Base-by-base conservation (phyloP, 257 asterid species). In the Fraxinus pennsylvanica region DNA sequence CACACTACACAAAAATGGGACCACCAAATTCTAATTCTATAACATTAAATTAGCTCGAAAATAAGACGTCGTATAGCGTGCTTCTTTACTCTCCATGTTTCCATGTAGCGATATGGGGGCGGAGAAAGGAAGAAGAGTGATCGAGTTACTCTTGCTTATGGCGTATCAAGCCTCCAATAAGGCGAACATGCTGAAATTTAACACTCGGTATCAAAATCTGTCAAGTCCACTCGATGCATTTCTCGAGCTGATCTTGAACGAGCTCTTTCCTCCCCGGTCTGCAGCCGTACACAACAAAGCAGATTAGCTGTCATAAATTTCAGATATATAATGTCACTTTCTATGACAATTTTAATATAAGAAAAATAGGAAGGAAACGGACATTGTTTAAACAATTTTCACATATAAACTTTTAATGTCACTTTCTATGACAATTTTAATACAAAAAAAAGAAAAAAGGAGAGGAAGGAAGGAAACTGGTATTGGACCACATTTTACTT, bases 401-500 rank as follows among this genome's bases (percentile, higher is more conserved):
- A 82, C 47, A 69, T 41, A 61, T 57, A 68, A 30, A n/a, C 50
- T 36, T 9, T 41, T 41, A 74, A 39, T 30, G 71, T 75, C 54
- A 21, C 76, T 77, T 75, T 72, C 74, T 39, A 21, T 32, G 73
- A 71, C 70, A 73, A 76, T 32, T 43, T 76, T 67, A 4, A 73
- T 25, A 47, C 33, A 30, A 30, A 30, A 32, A 0, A 14, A 70
- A n/a, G n/a, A n/a, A 68, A 67, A 79, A 52, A 76, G 15, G 5
- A 35, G 3, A 30, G 32, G 32, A 30, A 25, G 35, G 21, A 45
- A 21, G 68, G 35, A 4, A 73, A 71, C 78, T 79, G 77, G 72
- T 73, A 79, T 68, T 76, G 41, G 80, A 83, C 35, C 81, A 81
- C 79, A 71, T 52, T 76, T 71, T 12, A 36, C 35, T 29, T 41